Evolutionary conservation across 1,284 basidiomycete genomes (phyloP).

Genomic region (Ustilago lituana): DNA sequence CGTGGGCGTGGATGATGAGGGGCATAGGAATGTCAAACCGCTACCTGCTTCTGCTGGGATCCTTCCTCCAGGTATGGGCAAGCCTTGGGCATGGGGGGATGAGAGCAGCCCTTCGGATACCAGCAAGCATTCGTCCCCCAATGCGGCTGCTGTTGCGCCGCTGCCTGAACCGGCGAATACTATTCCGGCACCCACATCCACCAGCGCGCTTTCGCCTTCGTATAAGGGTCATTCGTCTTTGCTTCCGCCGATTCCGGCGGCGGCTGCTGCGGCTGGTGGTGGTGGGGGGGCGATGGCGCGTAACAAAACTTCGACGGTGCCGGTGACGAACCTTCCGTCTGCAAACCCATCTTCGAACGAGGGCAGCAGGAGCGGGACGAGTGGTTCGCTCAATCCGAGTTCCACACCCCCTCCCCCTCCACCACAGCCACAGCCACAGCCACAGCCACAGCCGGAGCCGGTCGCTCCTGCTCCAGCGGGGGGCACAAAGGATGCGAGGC

Average conservation of each 20-base stretch:
- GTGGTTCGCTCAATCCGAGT: conserved; percentile 16
- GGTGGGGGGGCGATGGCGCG: neutral
- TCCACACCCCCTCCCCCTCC: conserved; percentile 9
- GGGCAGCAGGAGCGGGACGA: neutral
- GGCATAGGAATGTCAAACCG: no score
- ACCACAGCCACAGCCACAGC: neutral
- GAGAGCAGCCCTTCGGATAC: neutral
- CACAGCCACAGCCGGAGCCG: no score
- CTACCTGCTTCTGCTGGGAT: neutral
- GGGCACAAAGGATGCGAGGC: no score
- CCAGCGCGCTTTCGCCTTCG: no score
- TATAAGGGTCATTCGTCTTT: no score
- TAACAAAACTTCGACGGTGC: neutral
- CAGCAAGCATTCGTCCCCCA: neutral
- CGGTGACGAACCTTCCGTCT: conserved; percentile 1
- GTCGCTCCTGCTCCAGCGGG: no score
- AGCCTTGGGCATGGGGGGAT: conserved; percentile 2
- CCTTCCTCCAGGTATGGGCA: conserved; percentile 10
- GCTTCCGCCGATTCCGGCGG: no score
- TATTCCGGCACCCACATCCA: neutral
- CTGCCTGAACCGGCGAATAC: conserved; percentile 7
- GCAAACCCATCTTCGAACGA: neutral
- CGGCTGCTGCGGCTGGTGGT: no score
- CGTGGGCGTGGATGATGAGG: no score
- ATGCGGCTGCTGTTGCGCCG: conserved; percentile 11